Percentiles rank a stretch among this genome's conserved stretches.
Evolutionary conservation across 1,284 basidiomycete genomes (phyloP).

Genomic region (Papiliotrema nemorosa): DNA sequence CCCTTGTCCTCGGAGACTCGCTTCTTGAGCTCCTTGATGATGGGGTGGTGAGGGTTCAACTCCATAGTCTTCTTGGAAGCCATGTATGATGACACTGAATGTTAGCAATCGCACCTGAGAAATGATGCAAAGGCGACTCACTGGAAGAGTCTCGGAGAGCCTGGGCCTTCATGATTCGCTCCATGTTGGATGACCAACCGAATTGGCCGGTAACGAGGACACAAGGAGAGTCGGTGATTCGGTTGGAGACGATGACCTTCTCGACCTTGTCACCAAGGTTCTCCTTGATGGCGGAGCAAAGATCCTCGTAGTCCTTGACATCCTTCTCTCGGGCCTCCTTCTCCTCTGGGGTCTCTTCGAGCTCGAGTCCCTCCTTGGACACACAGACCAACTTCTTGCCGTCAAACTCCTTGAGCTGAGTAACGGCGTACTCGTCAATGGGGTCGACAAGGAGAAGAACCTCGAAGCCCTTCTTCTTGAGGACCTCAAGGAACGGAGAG

Average conservation of each 20-base stretch:
- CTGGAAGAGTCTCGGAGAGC: conserved; percentile 94
- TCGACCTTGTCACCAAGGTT: conserved; percentile 99
- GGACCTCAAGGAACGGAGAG: conserved; percentile 97
- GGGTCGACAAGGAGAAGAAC: conserved; percentile 97
- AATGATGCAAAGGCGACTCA: conserved; percentile 1
- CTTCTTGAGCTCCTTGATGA: conserved; percentile 92
- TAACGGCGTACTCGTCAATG: conserved; percentile 96
- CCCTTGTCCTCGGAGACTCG: conserved; percentile 96
- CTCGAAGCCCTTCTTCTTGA: conserved; percentile 99
- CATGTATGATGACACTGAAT: conserved; percentile 97
- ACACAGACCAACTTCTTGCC: conserved; percentile 98
- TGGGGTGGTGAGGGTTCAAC: conserved; percentile 90
- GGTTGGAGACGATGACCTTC: conserved; percentile 98
- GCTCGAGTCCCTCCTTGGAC: conserved; percentile 98
- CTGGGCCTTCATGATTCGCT: conserved; percentile 99
- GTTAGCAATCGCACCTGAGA: background rate
- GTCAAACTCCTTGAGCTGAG: conserved; percentile 99
- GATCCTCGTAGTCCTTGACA: conserved; percentile 75
- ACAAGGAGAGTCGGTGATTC: conserved; percentile 92
- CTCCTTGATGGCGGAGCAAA: conserved; percentile 96
- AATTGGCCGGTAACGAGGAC: conserved; percentile 98
- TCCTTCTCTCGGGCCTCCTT: conserved; percentile 89
- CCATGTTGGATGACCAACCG: conserved; percentile 99
- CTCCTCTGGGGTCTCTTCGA: conserved; percentile 98
- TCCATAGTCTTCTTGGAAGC: conserved; percentile 98